Conservation (phyloP, 2,329 filamentous ascomycete species). For the Akanthomyces uredinophilus region DNA sequence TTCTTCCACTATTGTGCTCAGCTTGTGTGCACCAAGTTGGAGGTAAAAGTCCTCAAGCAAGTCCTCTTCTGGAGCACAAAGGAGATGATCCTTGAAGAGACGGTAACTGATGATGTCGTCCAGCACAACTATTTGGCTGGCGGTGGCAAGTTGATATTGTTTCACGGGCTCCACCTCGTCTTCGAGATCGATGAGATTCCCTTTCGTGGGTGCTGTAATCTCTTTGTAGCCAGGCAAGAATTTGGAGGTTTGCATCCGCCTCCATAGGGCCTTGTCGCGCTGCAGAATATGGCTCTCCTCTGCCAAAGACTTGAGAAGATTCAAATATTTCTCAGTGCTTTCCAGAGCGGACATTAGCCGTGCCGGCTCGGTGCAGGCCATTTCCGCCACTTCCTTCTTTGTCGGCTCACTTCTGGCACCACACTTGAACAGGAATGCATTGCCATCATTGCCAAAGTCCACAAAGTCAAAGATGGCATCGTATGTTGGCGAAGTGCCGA, state of each 20-base stretch:
- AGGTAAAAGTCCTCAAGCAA: conserved; percentile 77
- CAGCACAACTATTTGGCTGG: conserved; percentile 68
- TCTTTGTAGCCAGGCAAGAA: conserved; percentile 85
- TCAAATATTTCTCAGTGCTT: conserved; percentile 79
- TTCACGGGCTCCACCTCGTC: conserved; percentile 63
- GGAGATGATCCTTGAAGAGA: conserved; percentile 77
- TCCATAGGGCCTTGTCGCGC: conserved; percentile 73
- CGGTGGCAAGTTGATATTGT: conserved; percentile 71
- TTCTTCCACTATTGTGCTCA: conserved; percentile 75
- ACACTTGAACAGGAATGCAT: conserved; percentile 80
- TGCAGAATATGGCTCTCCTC: conserved; percentile 66
- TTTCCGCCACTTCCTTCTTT: conserved; percentile 74
- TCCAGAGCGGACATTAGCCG: conserved; percentile 76
- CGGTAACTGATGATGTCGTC: conserved; percentile 88
- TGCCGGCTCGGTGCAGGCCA: conserved; percentile 79
- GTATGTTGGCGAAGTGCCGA: conserved; percentile 67
- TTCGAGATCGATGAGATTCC: conserved; percentile 45
- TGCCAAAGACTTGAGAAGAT: conserved; percentile 73
- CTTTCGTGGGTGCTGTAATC: conserved; percentile 42
- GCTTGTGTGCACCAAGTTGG: conserved; percentile 68
- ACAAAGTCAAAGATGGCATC: conserved; percentile 95
- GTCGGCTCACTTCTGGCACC: conserved; percentile 90
- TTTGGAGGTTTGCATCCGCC: conserved; percentile 65
- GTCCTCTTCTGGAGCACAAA: conserved; percentile 89
- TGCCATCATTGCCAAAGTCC: conserved; percentile 83